Percentiles rank a stretch among this genome's conserved stretches.
Conservation (phyloP, 148 eudicot genomes). For the Dysphania ambrosioides region DNA sequence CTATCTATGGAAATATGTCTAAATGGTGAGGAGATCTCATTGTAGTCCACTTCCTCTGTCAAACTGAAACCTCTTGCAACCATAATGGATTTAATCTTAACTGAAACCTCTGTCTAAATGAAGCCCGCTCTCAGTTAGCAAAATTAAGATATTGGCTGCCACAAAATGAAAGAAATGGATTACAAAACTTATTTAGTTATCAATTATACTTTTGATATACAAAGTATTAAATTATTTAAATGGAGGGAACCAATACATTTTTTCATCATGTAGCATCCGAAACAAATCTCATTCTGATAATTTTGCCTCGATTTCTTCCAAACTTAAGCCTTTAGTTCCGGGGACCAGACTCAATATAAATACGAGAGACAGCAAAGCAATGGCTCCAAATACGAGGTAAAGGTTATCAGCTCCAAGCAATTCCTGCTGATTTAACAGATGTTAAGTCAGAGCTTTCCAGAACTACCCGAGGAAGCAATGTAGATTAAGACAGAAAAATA, state of each 20-base stretch:
- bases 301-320: constrained; percentile 93
- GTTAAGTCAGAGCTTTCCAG: constrained; percentile 1
- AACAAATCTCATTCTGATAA: constrained; percentile 53
- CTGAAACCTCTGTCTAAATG: no score
- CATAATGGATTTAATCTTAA: no score
- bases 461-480: neutral
- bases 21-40: no score
- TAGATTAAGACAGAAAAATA: neutral
- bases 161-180: neutral
- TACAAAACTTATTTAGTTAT: neutral
- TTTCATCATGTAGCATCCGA: neutral
- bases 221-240: neutral
- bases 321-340: constrained; percentile 92
- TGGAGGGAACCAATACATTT: neutral
- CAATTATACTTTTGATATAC: neutral
- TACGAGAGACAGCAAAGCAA: constrained; percentile 67
- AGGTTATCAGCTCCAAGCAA: constrained; percentile 87
- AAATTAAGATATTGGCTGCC: constrained; percentile 1
- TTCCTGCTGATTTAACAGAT: constrained; percentile 54
- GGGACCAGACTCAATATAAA: constrained; percentile 67
- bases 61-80: no score
- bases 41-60: no score
- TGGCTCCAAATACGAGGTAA: constrained; percentile 74
- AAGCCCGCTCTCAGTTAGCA: neutral
- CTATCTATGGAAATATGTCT: no score